Percentiles rank a stretch among this genome's conserved stretches.
These are phyloP conservation scores for Gossypium australe DNA, from an alignment of 345 rosid genomes.

Conservation along the genomic window DNA sequence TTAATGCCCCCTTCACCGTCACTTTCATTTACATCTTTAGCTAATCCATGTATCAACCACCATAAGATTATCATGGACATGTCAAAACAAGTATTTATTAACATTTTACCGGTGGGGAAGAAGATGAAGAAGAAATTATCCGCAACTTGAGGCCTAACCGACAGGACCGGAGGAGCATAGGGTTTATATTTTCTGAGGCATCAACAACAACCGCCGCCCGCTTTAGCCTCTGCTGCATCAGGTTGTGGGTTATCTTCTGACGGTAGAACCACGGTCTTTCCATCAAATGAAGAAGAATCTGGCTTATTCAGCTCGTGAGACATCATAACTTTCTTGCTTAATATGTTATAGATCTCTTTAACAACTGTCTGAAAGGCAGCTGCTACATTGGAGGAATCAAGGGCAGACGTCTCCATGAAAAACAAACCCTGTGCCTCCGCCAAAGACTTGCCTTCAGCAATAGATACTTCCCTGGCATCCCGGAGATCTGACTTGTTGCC, in stretches of 20 bases:
- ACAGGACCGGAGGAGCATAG: not conserved
- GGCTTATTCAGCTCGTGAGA: constrained; percentile 69
- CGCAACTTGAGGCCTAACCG: not conserved
- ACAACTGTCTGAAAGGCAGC: constrained; percentile 95
- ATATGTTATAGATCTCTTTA: constrained; percentile 78
- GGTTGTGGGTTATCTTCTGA: constrained; percentile 23
- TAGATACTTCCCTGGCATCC: constrained; percentile 86
- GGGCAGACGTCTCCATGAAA: constrained; percentile 94
- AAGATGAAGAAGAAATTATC: constrained; percentile 10
- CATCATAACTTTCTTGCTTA: constrained; percentile 47
- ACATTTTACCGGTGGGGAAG: constrained; percentile 24
- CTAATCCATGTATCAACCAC: constrained; percentile 17
- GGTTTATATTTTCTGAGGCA: not conserved
- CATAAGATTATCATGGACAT: constrained; percentile 11
- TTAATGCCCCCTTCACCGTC: not conserved
- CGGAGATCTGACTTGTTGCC: constrained; percentile 92
- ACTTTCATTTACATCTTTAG: constrained; percentile 22
- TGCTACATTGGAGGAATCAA: constrained; percentile 83
- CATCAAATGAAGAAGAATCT: constrained; percentile 44
- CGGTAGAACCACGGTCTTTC: constrained; percentile 64
- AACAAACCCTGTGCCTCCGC: constrained; percentile 89
- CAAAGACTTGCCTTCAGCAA: constrained; percentile 76
- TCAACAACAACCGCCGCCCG: constrained; percentile 63
- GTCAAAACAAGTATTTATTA: not conserved
- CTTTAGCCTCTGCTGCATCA: constrained; percentile 27